Evolutionary conservation across 2,329 filamentous ascomycete genomes (phyloP).

Genomic region (Colletotrichum liaoningense): DNA sequence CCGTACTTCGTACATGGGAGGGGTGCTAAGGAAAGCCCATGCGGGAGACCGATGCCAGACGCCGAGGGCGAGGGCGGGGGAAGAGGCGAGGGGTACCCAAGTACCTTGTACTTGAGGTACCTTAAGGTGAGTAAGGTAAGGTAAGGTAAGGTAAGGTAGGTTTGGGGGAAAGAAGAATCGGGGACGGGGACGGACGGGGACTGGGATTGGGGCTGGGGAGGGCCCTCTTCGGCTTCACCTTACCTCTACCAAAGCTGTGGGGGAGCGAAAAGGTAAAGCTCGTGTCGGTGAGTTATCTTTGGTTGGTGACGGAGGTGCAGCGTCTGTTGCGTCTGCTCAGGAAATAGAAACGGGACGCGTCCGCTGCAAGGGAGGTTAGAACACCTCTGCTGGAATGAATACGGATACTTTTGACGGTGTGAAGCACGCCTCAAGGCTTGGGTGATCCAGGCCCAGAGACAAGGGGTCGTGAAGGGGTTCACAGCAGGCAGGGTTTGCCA

Average conservation of each 20-base stretch:
- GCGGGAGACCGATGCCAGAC: constrained; percentile 24
- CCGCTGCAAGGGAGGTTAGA: constrained; percentile 8
- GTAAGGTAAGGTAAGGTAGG: too few species aligned
- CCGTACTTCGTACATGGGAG: background rate
- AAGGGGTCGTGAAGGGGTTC: constrained; percentile 5
- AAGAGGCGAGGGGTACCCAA: constrained; percentile 8
- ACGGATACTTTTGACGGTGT: background rate
- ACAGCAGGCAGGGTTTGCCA: constrained; percentile 17
- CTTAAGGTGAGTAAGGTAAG: too few species aligned
- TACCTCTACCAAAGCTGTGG: background rate
- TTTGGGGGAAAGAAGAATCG: background rate
- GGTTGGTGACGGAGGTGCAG: background rate
- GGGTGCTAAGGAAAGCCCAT: constrained; percentile 25
- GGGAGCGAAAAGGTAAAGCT: background rate
- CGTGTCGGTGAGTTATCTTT: background rate
- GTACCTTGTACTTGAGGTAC: constrained; percentile 8
- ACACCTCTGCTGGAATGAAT: background rate
- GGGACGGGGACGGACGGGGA: background rate
- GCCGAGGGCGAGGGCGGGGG: constrained; percentile 8
- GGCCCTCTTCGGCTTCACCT: background rate
- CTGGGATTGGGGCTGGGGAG: constrained; percentile 16
- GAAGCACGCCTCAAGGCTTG: background rate
- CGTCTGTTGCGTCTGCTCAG: background rate
- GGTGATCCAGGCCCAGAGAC: constrained; percentile 4
- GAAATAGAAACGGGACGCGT: background rate